Base-by-base conservation (phyloP, 176 grass and related monocot species). In the Aegilops bicornis region DNA sequence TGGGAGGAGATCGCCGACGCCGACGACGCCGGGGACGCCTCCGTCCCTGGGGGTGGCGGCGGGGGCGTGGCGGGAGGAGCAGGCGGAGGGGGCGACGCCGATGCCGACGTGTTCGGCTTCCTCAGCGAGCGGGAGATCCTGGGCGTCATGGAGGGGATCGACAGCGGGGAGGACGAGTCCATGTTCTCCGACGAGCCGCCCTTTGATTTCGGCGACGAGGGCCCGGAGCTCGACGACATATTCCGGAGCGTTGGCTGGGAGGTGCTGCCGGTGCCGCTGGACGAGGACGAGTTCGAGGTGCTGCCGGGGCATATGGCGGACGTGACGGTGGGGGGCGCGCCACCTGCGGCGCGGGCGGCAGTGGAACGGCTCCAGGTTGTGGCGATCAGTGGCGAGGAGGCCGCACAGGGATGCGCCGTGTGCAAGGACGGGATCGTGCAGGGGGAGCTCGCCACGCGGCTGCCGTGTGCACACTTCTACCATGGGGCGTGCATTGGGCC, bases 391-490 rank as follows among this genome's bases (percentile, higher is more conserved):
- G 85, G 42, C 48, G 83, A 88, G 69, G 89, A 87, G 2, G 85
- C 76, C 0, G 22, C 50, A 0, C 59, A 74, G 61, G 85, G 74
- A 0, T 96, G 94, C 63, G 91, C 94, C 0, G 89, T 96, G 33
- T 96, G 94, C 79, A 96, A 96, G 82, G 94, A 96, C 42, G 89
- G 90, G 36, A 86, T 96, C 60, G 29, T 60, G 1, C 75, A 68
- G 56, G 89, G 87, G 67, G 94, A 92, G 79, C 86, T 89, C 6
- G 85, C 81, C 73, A 94, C 87, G 1, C 76, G 78, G 43, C 88
- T 96, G 56, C 94, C 94, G 0, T 96, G 94, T 68, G 66, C 56
- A 0, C 94, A 96, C 37, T 83, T 91, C 54, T 96, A 96, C 87
- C 94, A 96, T 8, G 86, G 84, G 5, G 42, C 62, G 10, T 96